A percentile compares a stretch with the other conserved stretches of the same genome.
These are phyloP conservation scores for Diaporthe helianthi DNA, from an alignment of 2,329 filamentous ascomycete genomes.

Conservation along the genomic window DNA sequence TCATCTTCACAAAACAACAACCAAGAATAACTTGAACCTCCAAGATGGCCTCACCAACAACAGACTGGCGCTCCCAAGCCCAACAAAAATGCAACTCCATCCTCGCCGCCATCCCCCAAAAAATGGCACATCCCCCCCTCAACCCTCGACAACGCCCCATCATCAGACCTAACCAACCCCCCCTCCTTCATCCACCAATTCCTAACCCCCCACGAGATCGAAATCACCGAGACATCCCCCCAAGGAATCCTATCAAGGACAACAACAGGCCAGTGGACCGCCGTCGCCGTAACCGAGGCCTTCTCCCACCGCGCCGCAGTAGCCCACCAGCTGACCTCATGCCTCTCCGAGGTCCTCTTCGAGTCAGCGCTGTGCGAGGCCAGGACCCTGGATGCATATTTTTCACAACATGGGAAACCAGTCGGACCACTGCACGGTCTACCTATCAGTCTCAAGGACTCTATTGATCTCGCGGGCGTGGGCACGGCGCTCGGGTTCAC, in stretches of 20 bases:
- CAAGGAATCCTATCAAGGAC: slow-evolving; percentile 19
- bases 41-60: not conserved
- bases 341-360: slow-evolving; percentile 58
- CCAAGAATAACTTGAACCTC: no score
- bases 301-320: slow-evolving; percentile 59
- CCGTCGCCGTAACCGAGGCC: slow-evolving; percentile 50
- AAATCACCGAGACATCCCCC: slow-evolving; percentile 21
- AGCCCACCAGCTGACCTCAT: slow-evolving; percentile 55
- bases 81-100: not conserved
- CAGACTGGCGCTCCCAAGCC: not conserved
- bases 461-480: slow-evolving; percentile 61
- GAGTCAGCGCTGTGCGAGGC: slow-evolving; percentile 54
- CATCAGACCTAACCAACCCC: not conserved
- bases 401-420: slow-evolving; percentile 47
- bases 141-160: not conserved
- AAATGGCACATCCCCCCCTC: not conserved
- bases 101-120: not conserved
- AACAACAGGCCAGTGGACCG: slow-evolving; percentile 36
- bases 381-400: slow-evolving; percentile 51
- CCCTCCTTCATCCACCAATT: slow-evolving; percentile 6
- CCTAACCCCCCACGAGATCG: not conserved
- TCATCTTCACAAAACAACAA: not conserved
- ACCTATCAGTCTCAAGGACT: slow-evolving; percentile 64
- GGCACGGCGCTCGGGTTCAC: slow-evolving; percentile 32
- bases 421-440: slow-evolving; percentile 69